These are phyloP conservation scores for Boletus sp. DNA, from an alignment of 768 basidiomycete genomes.

Conservation along the genomic window DNA sequence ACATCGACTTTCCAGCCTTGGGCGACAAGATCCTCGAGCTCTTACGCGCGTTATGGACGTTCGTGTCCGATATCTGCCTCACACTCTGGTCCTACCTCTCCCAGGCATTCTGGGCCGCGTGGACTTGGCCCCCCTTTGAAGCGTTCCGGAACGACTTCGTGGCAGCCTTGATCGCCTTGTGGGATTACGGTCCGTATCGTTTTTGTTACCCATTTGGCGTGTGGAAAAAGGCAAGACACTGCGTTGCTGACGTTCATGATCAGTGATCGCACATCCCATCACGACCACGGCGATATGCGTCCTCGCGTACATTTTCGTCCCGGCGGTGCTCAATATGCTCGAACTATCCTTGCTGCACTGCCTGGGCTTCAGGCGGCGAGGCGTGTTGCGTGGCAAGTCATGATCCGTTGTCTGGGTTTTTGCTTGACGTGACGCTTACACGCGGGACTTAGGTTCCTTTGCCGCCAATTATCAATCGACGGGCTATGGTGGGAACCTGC, in stretches of 20 bases:
- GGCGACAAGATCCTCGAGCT: conserved; percentile 14
- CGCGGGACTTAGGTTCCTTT: conserved; percentile 8
- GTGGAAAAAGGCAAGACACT: no score
- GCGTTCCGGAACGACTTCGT: conserved; percentile 15
- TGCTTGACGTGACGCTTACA: background rate
- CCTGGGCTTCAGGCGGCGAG: background rate
- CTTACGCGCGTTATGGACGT: conserved; percentile 6
- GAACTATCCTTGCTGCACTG: background rate
- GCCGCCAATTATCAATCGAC: conserved; percentile 21
- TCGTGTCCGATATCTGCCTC: conserved; percentile 2
- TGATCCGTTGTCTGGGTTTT: background rate
- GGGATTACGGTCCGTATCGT: conserved; percentile 14
- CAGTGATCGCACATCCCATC: conserved; percentile 8
- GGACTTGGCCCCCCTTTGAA: conserved; percentile 24
- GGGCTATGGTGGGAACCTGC: conserved; percentile 13
- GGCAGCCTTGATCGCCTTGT: conserved; percentile 6
- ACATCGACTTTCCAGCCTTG: conserved; percentile 17
- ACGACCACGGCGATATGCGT: conserved; percentile 7
- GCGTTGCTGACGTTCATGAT: no score
- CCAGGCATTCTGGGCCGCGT: conserved; percentile 8
- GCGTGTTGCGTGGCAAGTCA: conserved; percentile 9
- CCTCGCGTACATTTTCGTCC: conserved; percentile 13
- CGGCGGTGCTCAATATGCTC: background rate
- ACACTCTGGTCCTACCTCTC: conserved; percentile 7
- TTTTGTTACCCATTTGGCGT: no score